Conservation (phyloP, 176 grass and related monocot species). For the Oryza brachyantha region DNA sequence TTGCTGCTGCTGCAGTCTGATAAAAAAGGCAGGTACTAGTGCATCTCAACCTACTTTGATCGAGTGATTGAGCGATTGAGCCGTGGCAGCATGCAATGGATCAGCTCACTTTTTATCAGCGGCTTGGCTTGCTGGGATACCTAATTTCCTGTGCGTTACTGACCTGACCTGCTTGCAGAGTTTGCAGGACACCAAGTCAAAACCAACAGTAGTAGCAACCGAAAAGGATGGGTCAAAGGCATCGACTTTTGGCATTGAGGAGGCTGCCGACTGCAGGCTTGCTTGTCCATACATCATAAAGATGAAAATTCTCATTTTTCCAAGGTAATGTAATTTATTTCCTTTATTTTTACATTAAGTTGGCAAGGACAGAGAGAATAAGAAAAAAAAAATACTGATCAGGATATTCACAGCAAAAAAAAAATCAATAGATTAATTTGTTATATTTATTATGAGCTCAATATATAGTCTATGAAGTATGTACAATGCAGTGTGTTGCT, state of each 20-base stretch:
- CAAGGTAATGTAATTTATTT: background rate
- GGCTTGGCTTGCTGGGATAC: constrained; percentile 10
- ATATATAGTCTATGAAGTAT: constrained; percentile 10
- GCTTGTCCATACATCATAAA: background rate
- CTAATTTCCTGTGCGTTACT: constrained; percentile 34
- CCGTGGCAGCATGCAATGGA: constrained; percentile 10
- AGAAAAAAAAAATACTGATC: background rate
- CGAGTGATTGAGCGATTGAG: too few relatives aligned
- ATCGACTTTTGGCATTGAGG: constrained; percentile 2
- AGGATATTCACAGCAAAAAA: background rate
- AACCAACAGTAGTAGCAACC: constrained; percentile 1
- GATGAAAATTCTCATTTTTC: background rate
- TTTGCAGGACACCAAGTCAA: constrained; percentile 22
- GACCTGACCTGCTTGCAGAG: constrained; percentile 31
- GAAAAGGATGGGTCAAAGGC: constrained; percentile 19
- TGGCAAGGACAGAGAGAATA: constrained; percentile 7
- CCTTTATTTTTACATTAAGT: background rate
- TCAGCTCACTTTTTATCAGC: constrained; percentile 17
- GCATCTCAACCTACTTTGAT: background rate
- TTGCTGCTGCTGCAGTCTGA: background rate
- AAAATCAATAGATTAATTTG: constrained; percentile 1
- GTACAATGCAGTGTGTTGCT: background rate
- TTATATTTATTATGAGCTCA: background rate
- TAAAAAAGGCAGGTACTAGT: constrained; percentile 26
- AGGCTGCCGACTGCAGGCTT: background rate